These are phyloP conservation scores for Leptographium galeiforme DNA, from an alignment of 2,329 filamentous ascomycete species.

Conservation along the genomic window DNA sequence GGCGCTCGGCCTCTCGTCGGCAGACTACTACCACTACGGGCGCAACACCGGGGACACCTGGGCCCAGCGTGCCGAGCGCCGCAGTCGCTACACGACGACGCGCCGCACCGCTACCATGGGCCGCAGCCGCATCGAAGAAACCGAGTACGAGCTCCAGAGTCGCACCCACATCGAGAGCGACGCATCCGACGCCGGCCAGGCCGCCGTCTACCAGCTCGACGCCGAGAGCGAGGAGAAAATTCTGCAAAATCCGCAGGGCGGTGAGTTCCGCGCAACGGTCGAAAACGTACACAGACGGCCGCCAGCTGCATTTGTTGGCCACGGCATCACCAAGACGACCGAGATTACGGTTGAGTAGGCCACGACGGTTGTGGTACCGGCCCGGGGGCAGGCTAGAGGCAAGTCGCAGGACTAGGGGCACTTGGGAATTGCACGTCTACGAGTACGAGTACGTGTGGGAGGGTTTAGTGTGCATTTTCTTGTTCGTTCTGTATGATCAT, in stretches of 20 bases:
- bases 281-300: neutral
- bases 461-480: no score
- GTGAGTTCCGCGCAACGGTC: neutral
- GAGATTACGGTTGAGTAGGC: neutral
- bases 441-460: no score
- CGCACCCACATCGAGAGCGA: constrained; percentile 1
- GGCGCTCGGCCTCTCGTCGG: constrained; percentile 15
- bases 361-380: neutral
- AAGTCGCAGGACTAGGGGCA: no score
- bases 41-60: neutral
- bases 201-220: constrained; percentile 1
- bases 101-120: neutral
- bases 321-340: neutral
- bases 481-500: no score
- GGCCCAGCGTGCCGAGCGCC: neutral
- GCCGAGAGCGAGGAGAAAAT: constrained; percentile 3
- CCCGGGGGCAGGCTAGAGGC: no score
- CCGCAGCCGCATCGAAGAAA: neutral
- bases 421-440: no score
- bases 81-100: neutral
- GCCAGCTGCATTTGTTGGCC: no score
- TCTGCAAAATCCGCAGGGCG: neutral
- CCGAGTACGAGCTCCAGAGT: constrained; percentile 4
- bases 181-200: neutral
- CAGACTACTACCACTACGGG: constrained; percentile 4